phyloP scores from a whole-genome alignment of 1,284 basidiomycete genomes.

The Cystobasidium pallidum region DNA sequence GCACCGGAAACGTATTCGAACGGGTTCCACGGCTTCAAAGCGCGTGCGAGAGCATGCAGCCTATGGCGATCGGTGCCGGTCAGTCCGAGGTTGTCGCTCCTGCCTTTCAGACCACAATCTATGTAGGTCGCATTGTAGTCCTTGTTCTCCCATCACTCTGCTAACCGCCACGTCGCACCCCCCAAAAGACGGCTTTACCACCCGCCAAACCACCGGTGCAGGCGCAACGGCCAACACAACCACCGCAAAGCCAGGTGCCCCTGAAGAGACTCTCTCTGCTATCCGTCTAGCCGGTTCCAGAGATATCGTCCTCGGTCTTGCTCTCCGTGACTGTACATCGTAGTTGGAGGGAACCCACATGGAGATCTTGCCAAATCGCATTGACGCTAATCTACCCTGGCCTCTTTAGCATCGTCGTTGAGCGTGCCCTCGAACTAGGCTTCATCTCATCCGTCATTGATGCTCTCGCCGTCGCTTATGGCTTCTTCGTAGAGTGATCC shows the following conservation, averaged over 20 bases:
- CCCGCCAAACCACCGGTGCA: slow-evolving; percentile 27
- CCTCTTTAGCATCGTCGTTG: slow-evolving; percentile 37
- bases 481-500: slow-evolving; percentile 43
- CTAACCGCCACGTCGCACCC: not conserved
- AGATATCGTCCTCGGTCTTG: slow-evolving; percentile 45
- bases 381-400: not conserved
- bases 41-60: too few species aligned
- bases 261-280: slow-evolving; percentile 40
- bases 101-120: slow-evolving; percentile 39
- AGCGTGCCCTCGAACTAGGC: slow-evolving; percentile 42
- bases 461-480: slow-evolving; percentile 35
- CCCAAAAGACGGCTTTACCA: slow-evolving; percentile 39
- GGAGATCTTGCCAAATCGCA: too few species aligned
- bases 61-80: slow-evolving; percentile 44
- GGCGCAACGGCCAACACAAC: slow-evolving; percentile 40
- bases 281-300: slow-evolving; percentile 39
- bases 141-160: too few species aligned
- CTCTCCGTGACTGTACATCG: slow-evolving; percentile 37
- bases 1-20: too few species aligned
- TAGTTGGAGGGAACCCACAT: too few species aligned
- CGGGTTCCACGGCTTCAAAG: too few species aligned
- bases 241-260: slow-evolving; percentile 41
- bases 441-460: slow-evolving; percentile 44
- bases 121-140: slow-evolving; percentile 7
- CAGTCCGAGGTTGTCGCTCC: slow-evolving; percentile 38